A percentile compares a stretch with the other conserved stretches of the same genome.
Conservation (phyloP, 345 rosid genomes). For the Moricandia arvensis region DNA sequence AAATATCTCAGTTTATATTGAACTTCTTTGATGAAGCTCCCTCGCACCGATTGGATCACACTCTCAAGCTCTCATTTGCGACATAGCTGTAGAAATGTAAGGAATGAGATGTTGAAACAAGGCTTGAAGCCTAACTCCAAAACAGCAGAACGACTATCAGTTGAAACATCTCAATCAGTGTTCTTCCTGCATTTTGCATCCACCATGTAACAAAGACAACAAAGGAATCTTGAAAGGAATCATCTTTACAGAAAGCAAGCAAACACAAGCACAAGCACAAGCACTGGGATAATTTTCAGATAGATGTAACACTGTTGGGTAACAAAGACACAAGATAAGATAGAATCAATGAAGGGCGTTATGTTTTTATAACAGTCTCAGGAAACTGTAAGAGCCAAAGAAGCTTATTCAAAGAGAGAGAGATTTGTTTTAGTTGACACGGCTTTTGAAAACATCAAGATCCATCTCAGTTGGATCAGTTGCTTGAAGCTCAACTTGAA, state of each 20-base stretch:
- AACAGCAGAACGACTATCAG: not conserved
- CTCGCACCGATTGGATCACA: constrained; percentile 22
- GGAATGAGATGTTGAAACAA: constrained; percentile 62
- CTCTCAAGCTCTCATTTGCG: constrained; percentile 25
- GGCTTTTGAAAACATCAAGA: constrained; percentile 59
- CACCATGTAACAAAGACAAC: not conserved
- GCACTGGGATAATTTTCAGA: constrained; percentile 16
- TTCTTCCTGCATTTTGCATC: not conserved
- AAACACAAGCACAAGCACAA: constrained; percentile 16
- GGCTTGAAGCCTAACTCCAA: constrained; percentile 44
- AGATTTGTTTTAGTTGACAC: constrained; percentile 34
- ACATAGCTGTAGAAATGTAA: constrained; percentile 15
- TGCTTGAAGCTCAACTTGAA: constrained; percentile 62
- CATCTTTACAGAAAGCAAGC: constrained; percentile 12
- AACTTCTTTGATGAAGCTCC: constrained; percentile 44
- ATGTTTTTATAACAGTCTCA: constrained; percentile 32
- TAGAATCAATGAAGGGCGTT: constrained; percentile 31
- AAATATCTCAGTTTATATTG: too few relatives aligned
- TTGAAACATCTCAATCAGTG: not conserved
- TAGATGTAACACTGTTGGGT: constrained; percentile 2
- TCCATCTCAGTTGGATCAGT: too few relatives aligned
- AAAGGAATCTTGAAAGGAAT: not conserved
- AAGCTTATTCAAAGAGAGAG: constrained; percentile 17
- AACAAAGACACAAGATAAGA: constrained; percentile 26
- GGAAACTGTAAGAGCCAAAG: constrained; percentile 27